Conservation (phyloP, 768 basidiomycete species). For the Auricularia sp. region DNA sequence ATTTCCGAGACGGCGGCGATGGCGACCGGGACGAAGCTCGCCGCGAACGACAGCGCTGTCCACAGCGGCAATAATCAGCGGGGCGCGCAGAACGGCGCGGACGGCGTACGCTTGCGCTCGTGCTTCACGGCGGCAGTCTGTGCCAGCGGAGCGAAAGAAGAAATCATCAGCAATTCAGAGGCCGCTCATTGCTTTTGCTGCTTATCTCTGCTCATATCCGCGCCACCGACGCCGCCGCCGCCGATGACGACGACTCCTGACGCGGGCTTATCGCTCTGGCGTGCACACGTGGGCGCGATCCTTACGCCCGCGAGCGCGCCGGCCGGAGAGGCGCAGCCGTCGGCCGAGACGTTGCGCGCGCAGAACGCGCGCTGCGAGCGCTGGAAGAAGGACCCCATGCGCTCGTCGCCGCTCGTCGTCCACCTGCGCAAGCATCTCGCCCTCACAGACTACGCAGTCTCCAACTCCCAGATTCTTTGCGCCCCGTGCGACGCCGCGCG, state of each 20-base stretch:
- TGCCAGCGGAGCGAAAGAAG: no score
- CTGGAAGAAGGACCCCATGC: background rate
- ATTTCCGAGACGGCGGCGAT: slow-evolving; percentile 69
- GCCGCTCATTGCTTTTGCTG: no score
- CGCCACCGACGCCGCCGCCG: no score
- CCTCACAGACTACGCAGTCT: slow-evolving; percentile 60
- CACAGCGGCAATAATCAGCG: no score
- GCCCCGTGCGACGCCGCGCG: slow-evolving; percentile 65
- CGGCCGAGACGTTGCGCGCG: background rate
- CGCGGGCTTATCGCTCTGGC: no score
- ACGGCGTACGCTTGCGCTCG: no score
- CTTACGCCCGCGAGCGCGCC: background rate
- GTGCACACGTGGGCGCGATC: no score
- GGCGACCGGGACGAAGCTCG: slow-evolving; percentile 91
- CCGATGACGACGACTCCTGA: no score
- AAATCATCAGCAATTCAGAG: no score
- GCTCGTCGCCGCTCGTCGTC: slow-evolving; percentile 54
- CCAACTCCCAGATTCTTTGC: slow-evolving; percentile 68
- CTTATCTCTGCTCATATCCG: no score
- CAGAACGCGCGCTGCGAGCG: background rate
- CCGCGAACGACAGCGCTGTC: slow-evolving; percentile 70
- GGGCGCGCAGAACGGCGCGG: no score
- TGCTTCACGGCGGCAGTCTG: no score
- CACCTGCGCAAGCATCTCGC: slow-evolving; percentile 88
- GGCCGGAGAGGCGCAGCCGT: background rate